Percentiles rank a stretch among this genome's conserved stretches.
phyloP scores from a whole-genome alignment of 495 filamentous ascomycete genomes.

The Astrothelium subdiscretum region DNA sequence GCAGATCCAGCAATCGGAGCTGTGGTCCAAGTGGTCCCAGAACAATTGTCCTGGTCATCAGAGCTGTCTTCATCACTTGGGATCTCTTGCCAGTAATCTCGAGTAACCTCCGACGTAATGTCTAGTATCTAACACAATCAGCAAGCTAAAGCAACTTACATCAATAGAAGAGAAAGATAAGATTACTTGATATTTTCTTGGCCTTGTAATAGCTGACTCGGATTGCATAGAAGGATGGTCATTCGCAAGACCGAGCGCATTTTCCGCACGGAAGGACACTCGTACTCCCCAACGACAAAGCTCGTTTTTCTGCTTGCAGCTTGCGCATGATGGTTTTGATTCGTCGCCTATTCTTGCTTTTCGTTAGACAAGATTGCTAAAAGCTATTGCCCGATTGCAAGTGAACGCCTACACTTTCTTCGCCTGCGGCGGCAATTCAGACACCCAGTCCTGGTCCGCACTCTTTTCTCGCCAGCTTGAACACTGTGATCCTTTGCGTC shows the following conservation, averaged over 20 bases:
- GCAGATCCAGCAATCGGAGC: not conserved
- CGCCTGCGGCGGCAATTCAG: conserved; percentile 12
- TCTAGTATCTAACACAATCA: conserved; percentile 7
- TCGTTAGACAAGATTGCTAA: not conserved
- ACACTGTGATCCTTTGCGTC: not conserved
- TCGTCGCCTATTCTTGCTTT: conserved; percentile 10
- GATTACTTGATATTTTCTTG: not conserved
- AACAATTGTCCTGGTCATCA: conserved; percentile 2
- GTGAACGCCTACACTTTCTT: conserved; percentile 9
- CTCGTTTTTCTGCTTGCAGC: conserved; percentile 6
- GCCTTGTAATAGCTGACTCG: not conserved
- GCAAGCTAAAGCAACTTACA: not conserved
- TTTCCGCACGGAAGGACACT: conserved; percentile 12
- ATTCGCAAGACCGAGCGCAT: conserved; percentile 5
- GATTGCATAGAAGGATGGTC: conserved; percentile 9
- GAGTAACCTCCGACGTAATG: conserved; percentile 10
- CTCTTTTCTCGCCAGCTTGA: not conserved
- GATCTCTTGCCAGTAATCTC: conserved; percentile 4
- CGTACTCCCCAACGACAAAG: conserved; percentile 10
- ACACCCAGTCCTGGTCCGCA: conserved; percentile 13
- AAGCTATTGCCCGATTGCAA: not conserved
- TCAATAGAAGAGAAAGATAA: not conserved
- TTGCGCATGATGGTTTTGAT: conserved; percentile 11
- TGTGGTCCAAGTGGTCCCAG: not conserved
- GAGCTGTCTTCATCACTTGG: not conserved